These are phyloP conservation scores for Paxillus ammoniavirescens DNA, from an alignment of 768 basidiomycete genomes.

Conservation along the genomic window DNA sequence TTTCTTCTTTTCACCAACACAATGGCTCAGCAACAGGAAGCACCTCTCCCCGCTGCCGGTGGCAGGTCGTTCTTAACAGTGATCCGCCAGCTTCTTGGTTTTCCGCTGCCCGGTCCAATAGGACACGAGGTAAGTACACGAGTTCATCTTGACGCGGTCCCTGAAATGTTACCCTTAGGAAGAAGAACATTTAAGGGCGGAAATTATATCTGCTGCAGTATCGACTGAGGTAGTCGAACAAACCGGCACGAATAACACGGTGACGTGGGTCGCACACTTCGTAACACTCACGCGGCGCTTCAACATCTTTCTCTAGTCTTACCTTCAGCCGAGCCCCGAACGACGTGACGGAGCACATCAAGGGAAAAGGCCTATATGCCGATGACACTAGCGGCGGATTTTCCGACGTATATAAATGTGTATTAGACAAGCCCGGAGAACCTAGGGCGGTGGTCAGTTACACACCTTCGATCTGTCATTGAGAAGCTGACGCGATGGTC, in stretches of 20 bases:
- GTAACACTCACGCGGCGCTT: too few relatives aligned
- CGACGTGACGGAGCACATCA: conserved; percentile 31
- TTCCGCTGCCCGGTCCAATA: too few relatives aligned
- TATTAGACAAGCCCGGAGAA: conserved; percentile 18
- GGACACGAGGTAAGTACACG: too few relatives aligned
- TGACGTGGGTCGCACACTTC: too few relatives aligned
- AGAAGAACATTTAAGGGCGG: too few relatives aligned
- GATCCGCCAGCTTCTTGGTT: not conserved
- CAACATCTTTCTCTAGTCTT: too few relatives aligned
- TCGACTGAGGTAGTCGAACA: too few relatives aligned
- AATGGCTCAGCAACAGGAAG: not conserved
- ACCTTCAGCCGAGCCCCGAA: too few relatives aligned
- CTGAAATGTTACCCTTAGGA: too few relatives aligned
- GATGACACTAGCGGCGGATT: conserved; percentile 42
- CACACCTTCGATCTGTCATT: not conserved
- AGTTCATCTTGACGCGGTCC: too few relatives aligned
- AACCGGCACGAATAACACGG: too few relatives aligned
- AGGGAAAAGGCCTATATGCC: conserved; percentile 28
- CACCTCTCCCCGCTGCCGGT: not conserved
- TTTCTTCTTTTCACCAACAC: not conserved
- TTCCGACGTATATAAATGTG: conserved; percentile 43
- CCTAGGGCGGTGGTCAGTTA: not conserved
- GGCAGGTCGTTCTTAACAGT: not conserved
- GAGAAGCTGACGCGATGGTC: not conserved
- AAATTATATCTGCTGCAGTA: too few relatives aligned